Evolutionary conservation across 371 early-diverging fungal species (phyloP), one percentile per base, ranked within the genome.

Genomic region (Mucor indicus): DNA sequence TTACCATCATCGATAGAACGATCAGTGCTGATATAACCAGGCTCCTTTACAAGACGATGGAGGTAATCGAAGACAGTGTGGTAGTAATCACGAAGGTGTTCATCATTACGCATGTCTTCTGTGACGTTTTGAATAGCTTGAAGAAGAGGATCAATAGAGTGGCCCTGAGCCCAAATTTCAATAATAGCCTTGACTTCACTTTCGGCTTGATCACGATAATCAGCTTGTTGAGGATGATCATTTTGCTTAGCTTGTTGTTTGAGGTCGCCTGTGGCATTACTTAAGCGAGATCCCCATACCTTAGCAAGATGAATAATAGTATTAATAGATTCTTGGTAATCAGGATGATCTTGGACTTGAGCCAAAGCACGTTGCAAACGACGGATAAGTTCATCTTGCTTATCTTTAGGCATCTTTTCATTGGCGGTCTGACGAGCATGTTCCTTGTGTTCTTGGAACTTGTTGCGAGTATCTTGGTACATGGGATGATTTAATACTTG

Each of bases 111-210:
- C 9, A 67, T 52, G 32, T 59, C 66, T 4, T 44, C 12, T 39
- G 64, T 53, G 9, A 75, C 57, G 11, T 54, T 51, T 29, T 73
- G 57, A 31, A 77, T 33, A 11, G 50, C 47, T 2, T 42, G 38
- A 11, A 79, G 62, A 22, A 79, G 49, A 4, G 65, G 67, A 50
- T 79, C 77, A 23, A 79, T 44, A 8, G 65, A 49, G 7, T 62
- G 37, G 0, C 74, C 80, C 56, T 79, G 80, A 12, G 77, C 77
- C 80, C 80, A 79, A 17, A 65, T 68, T 52, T 79, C 75, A n/a
- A 77, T 51, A 10, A 79, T 67, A 12, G 75, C 50, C 56, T 75
- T 75, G 45, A 72, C 54, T 50, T 79, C 80, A 4, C 53, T 15
- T 20, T 62, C 61, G 9, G 77, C 70, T 11, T 60, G 46, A 30